A percentile compares a stretch with the other conserved stretches of the same genome.
These are phyloP conservation scores for Psidium friedrichsthalianum DNA, from an alignment of 345 rosid genomes.

Conservation along the genomic window DNA sequence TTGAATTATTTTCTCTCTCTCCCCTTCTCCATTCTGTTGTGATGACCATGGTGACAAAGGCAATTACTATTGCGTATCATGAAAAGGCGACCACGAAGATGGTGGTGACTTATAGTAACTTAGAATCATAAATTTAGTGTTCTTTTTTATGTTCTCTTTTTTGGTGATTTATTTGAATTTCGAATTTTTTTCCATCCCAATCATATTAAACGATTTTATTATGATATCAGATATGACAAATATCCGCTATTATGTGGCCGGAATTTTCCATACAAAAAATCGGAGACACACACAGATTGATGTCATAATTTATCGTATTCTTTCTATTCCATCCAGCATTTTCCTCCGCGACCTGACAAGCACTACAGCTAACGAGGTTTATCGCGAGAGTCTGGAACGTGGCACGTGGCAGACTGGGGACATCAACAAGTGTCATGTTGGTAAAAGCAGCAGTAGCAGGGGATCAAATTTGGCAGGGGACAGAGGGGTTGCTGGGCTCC, in stretches of 20 bases:
- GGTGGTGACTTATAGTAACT: too few species aligned
- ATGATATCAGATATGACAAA: not conserved
- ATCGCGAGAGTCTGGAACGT: not conserved
- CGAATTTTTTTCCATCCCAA: not conserved
- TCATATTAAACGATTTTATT: not conserved
- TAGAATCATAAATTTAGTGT: not conserved
- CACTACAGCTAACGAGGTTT: not conserved
- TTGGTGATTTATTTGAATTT: not conserved
- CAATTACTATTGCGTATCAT: rapidly evolving
- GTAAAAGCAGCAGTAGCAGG: not conserved
- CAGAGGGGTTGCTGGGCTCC: not conserved
- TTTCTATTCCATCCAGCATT: not conserved
- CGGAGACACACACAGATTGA: not conserved
- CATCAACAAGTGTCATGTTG: not conserved
- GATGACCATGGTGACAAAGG: not conserved
- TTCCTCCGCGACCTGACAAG: not conserved
- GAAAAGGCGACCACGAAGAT: rapidly evolving
- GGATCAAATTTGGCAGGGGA: not conserved
- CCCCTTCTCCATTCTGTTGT: not conserved
- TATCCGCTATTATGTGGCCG: not conserved
- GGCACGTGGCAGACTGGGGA: not conserved
- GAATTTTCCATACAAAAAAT: not conserved
- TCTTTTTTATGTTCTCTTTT: not conserved
- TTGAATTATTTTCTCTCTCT: not conserved
- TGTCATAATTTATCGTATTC: too few species aligned